Conservation (phyloP, 371 early-diverging fungal genomes). For the Dichotomocladium elegans region DNA sequence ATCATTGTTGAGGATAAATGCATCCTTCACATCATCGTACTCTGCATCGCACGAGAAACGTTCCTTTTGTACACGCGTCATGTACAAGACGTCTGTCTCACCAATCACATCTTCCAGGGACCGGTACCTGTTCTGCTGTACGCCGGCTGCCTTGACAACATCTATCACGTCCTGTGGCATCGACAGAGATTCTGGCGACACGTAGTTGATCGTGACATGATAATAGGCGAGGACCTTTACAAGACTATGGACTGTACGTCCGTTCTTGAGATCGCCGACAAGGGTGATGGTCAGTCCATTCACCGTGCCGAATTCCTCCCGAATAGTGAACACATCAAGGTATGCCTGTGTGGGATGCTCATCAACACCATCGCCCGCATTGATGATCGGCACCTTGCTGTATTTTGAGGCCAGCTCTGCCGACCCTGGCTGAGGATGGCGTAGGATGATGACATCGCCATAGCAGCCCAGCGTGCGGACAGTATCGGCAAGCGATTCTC, state of each 20-base stretch:
- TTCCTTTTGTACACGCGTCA: slow-evolving; percentile 96
- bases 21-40: slow-evolving; percentile 75
- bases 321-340: slow-evolving; percentile 94
- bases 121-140: slow-evolving; percentile 66
- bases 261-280: slow-evolving; percentile 96
- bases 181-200: slow-evolving; percentile 74
- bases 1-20: slow-evolving; percentile 85
- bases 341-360: slow-evolving; percentile 98
- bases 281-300: slow-evolving; percentile 93
- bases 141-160: slow-evolving; percentile 64
- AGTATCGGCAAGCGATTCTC: slow-evolving; percentile 93
- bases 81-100: slow-evolving; percentile 92
- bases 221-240: slow-evolving; percentile 89
- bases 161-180: slow-evolving; percentile 88
- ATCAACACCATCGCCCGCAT: slow-evolving; percentile 95
- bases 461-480: slow-evolving; percentile 92
- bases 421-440: slow-evolving; percentile 91
- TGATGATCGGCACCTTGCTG: slow-evolving; percentile 90
- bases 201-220: slow-evolving; percentile 91
- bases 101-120: slow-evolving; percentile 79
- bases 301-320: slow-evolving; percentile 91
- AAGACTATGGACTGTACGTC: slow-evolving; percentile 95
- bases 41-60: slow-evolving; percentile 78
- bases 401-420: slow-evolving; percentile 82
- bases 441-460: slow-evolving; percentile 86